Percentiles rank a stretch among this genome's conserved stretches.
phyloP scores from a whole-genome alignment of 2,329 filamentous ascomycete genomes.

The Penicillium digitatum region DNA sequence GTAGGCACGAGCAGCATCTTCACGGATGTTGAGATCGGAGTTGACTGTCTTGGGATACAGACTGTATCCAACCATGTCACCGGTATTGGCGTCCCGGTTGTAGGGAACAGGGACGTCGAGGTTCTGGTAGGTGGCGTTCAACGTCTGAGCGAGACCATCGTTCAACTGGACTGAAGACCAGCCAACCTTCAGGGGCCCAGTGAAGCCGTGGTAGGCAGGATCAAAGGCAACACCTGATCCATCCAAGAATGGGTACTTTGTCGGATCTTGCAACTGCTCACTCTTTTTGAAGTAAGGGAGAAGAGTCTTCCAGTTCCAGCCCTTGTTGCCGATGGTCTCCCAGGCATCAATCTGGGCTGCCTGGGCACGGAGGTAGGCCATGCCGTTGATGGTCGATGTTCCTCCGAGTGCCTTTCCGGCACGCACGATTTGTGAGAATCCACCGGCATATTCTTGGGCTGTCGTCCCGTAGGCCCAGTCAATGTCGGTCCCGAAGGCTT shows the following conservation, averaged over 20 bases:
- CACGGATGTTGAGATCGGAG: slow-evolving; percentile 35
- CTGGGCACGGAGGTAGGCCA: slow-evolving; percentile 38
- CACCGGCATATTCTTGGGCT: slow-evolving; percentile 37
- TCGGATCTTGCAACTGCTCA: slow-evolving; percentile 24
- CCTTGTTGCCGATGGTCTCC: slow-evolving; percentile 29
- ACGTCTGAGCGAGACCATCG: slow-evolving; percentile 18
- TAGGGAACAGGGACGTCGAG: slow-evolving; percentile 32
- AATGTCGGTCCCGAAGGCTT: slow-evolving; percentile 33
- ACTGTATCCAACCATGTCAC: slow-evolving; percentile 44
- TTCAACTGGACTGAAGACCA: slow-evolving; percentile 21
- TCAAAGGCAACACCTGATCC: slow-evolving; percentile 25
- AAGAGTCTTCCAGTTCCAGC: slow-evolving; percentile 31
- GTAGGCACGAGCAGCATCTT: slow-evolving; percentile 49
- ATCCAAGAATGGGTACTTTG: slow-evolving; percentile 13
- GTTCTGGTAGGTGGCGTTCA: slow-evolving; percentile 27
- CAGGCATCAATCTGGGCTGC: slow-evolving; percentile 38
- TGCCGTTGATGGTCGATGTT: slow-evolving; percentile 44
- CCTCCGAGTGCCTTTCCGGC: slow-evolving; percentile 46
- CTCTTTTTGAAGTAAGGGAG: slow-evolving; percentile 31
- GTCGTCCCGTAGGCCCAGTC: slow-evolving; percentile 43
- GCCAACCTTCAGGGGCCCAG: slow-evolving; percentile 29
- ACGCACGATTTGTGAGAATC: slow-evolving; percentile 27
- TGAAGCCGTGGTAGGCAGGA: slow-evolving; percentile 23
- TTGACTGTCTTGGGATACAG: slow-evolving; percentile 45
- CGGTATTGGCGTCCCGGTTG: slow-evolving; percentile 44